Evolutionary conservation across 345 rosid genomes (phyloP).

Genomic region (Populus deltoides): DNA sequence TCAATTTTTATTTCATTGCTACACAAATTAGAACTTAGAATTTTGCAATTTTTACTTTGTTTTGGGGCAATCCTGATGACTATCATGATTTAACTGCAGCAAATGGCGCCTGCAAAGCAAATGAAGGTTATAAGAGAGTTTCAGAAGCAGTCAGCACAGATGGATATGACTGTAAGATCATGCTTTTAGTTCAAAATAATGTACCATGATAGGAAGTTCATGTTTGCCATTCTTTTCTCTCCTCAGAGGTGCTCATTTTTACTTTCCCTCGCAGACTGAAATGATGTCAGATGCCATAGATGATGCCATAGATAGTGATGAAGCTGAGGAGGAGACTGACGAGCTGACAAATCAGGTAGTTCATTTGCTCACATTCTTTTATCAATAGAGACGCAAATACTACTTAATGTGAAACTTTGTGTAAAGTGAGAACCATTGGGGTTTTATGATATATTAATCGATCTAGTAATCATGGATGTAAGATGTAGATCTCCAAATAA

Average conservation of each 20-base stretch:
- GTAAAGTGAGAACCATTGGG: neutral
- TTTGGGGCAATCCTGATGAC: neutral
- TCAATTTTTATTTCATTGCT: neutral
- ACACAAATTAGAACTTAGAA: neutral
- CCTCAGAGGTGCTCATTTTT: constrained; percentile 14
- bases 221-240: constrained; percentile 10
- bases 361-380: constrained; percentile 2
- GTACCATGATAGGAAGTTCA: neutral
- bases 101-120: constrained; percentile 94
- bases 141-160: constrained; percentile 87
- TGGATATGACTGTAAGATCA: constrained; percentile 94
- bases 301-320: constrained; percentile 82
- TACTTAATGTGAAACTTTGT: neutral
- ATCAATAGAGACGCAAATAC: neutral
- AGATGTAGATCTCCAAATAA: neutral
- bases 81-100: constrained; percentile 43
- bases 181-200: constrained; percentile 7
- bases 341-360: constrained; percentile 88
- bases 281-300: constrained; percentile 96
- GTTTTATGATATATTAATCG: neutral
- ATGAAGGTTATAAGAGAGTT: constrained; percentile 72
- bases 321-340: constrained; percentile 94
- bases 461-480: neutral
- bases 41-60: neutral
- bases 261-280: constrained; percentile 59